Conservation (phyloP, 768 basidiomycete genomes). For the Calocybe indica region DNA sequence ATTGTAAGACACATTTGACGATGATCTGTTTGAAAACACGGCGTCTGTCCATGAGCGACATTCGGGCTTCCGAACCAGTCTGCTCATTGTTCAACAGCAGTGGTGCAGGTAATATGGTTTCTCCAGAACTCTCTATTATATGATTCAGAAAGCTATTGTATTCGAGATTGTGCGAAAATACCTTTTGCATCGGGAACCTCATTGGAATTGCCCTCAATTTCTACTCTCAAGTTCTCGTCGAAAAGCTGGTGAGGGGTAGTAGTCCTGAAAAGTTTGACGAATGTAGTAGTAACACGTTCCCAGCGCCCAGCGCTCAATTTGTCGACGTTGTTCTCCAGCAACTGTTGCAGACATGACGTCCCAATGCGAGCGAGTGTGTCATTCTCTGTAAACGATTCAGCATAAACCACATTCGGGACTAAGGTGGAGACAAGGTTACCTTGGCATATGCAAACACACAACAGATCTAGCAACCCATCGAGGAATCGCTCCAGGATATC, state of each 20-base stretch:
- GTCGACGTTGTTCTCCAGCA: constrained; percentile 86
- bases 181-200: neutral
- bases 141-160: constrained; percentile 31
- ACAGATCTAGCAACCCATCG: constrained; percentile 87
- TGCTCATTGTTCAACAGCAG: constrained; percentile 70
- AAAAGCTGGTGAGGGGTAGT: constrained; percentile 97
- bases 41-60: constrained; percentile 67
- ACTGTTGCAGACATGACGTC: constrained; percentile 94
- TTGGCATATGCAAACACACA: constrained; percentile 98
- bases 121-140: constrained; percentile 4
- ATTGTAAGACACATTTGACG: constrained; percentile 97
- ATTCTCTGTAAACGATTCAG: constrained; percentile 61
- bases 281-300: constrained; percentile 89
- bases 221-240: constrained; percentile 84
- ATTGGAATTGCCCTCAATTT: constrained; percentile 50
- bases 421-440: constrained; percentile 43
- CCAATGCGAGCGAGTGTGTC: constrained; percentile 97
- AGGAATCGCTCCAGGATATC: constrained; percentile 84
- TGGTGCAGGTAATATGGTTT: constrained; percentile 80
- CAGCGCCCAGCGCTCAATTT: constrained; percentile 82
- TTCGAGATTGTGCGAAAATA: constrained; percentile 25
- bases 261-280: constrained; percentile 93
- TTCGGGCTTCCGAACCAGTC: constrained; percentile 37
- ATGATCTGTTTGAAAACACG: constrained; percentile 97
- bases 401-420: constrained; percentile 4